Evolutionary conservation across 768 basidiomycete genomes (phyloP).

Genomic region (Tricholoma furcatifolium): DNA sequence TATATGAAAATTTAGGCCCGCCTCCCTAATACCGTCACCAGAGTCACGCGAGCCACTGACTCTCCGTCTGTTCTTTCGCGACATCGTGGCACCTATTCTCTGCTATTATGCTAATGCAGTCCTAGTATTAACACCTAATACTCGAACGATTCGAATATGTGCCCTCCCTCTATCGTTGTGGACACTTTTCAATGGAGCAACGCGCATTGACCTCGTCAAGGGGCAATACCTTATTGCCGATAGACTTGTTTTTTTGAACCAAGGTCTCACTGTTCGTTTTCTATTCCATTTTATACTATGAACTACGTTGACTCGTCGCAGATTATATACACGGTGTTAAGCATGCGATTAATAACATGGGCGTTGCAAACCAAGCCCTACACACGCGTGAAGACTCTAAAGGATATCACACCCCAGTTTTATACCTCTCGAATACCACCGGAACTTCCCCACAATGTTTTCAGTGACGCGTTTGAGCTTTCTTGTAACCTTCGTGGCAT

Average conservation of each 20-base stretch:
- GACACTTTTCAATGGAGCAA: conserved; percentile 39
- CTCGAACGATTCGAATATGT: conserved; percentile 40
- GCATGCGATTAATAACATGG: conserved; percentile 42
- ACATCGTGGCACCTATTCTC: conserved; percentile 40
- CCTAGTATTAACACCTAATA: conserved; percentile 48
- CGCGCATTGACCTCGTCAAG: conserved; percentile 41
- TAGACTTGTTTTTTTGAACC: conserved; percentile 40
- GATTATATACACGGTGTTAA: conserved; percentile 35
- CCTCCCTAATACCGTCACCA: conserved; percentile 26
- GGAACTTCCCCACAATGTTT: conserved; percentile 12
- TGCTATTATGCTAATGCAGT: conserved; percentile 52
- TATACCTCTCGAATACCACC: conserved; percentile 9
- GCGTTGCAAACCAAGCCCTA: conserved; percentile 35
- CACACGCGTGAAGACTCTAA: conserved; percentile 21
- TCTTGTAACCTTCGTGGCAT: conserved; percentile 50
- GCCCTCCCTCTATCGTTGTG: conserved; percentile 50
- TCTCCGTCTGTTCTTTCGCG: conserved; percentile 28
- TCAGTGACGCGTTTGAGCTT: conserved; percentile 49
- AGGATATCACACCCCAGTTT: conserved; percentile 10
- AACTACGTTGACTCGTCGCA: conserved; percentile 15
- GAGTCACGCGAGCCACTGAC: conserved; percentile 35
- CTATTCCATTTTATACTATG: neutral
- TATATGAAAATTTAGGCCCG: conserved; percentile 17
- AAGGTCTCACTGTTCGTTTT: conserved; percentile 41
- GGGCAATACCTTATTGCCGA: conserved; percentile 28